phyloP scores from a whole-genome alignment of 2,329 filamentous ascomycete genomes.

The Rhynchosporium agropyri region DNA sequence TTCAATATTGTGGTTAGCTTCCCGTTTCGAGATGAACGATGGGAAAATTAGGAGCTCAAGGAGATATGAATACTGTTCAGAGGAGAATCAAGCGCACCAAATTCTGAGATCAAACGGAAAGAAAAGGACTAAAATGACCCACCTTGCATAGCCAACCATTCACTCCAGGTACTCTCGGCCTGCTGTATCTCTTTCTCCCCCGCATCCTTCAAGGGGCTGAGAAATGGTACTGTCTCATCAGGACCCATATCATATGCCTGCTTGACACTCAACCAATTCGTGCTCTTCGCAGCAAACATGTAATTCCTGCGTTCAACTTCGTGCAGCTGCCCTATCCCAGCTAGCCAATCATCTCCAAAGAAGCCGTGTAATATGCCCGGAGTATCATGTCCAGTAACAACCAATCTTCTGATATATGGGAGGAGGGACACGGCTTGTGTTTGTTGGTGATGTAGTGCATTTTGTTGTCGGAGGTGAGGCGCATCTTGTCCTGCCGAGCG shows the following conservation, averaged over 20 bases:
- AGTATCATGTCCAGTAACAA: constrained; percentile 89
- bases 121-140: background rate
- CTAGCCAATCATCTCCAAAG: constrained; percentile 90
- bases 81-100: background rate
- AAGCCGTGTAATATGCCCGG: constrained; percentile 88
- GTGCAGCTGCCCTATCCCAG: constrained; percentile 79
- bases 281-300: constrained; percentile 91
- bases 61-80: background rate
- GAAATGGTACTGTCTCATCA: constrained; percentile 83
- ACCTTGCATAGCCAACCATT: constrained; percentile 88
- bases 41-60: background rate
- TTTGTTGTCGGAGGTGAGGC: constrained; percentile 30
- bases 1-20: background rate
- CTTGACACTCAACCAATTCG: constrained; percentile 87
- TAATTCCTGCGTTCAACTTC: constrained; percentile 93
- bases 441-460: constrained; percentile 24
- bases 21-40: background rate
- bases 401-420: constrained; percentile 86
- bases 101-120: background rate
- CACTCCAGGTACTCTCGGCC: constrained; percentile 86
- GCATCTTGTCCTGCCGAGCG: constrained; percentile 42
- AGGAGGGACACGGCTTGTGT: constrained; percentile 64
- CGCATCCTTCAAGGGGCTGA: constrained; percentile 78
- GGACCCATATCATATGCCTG: constrained; percentile 84
- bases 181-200: constrained; percentile 78